Percentiles rank a stretch among this genome's conserved stretches.
These are phyloP conservation scores for Trichoderma gracile DNA, from an alignment of 2,329 filamentous ascomycete species.

Conservation along the genomic window DNA sequence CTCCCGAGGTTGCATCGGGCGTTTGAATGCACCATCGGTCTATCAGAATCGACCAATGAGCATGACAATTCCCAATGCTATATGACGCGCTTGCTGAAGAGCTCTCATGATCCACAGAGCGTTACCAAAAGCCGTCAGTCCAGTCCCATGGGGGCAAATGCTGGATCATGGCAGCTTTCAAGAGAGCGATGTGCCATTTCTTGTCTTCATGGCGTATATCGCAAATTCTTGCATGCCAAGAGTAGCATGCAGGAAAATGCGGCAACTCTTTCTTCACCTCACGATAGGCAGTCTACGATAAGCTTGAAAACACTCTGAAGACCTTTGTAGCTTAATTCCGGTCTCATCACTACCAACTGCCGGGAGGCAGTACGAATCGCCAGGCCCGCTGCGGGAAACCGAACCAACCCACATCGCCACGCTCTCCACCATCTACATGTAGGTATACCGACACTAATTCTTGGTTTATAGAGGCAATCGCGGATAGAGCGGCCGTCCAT, in stretches of 20 bases:
- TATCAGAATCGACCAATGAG: not conserved
- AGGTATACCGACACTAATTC: not conserved
- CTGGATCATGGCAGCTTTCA: not conserved
- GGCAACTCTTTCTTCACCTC: not conserved
- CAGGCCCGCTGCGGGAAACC: not conserved
- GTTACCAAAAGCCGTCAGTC: no score
- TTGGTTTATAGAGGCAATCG: not conserved
- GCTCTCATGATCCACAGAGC: not conserved
- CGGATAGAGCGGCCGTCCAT: not conserved
- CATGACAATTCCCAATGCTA: not conserved
- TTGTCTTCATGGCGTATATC: not conserved
- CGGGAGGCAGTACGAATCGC: not conserved
- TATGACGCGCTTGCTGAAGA: not conserved
- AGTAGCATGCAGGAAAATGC: not conserved
- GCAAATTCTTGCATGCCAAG: not conserved
- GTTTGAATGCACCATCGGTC: not conserved
- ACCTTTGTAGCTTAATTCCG: not conserved
- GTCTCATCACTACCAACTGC: not conserved
- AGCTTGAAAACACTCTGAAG: no score
- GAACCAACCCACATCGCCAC: not conserved
- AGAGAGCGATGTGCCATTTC: not conserved
- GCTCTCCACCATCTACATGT: not conserved
- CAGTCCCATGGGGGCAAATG: not conserved
- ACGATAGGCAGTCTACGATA: not conserved
- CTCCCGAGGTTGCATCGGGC: not conserved